Evolutionary conservation across 768 basidiomycete species (phyloP), one percentile per base, ranked within the genome.

Genomic region (Lactifluus piperatus): DNA sequence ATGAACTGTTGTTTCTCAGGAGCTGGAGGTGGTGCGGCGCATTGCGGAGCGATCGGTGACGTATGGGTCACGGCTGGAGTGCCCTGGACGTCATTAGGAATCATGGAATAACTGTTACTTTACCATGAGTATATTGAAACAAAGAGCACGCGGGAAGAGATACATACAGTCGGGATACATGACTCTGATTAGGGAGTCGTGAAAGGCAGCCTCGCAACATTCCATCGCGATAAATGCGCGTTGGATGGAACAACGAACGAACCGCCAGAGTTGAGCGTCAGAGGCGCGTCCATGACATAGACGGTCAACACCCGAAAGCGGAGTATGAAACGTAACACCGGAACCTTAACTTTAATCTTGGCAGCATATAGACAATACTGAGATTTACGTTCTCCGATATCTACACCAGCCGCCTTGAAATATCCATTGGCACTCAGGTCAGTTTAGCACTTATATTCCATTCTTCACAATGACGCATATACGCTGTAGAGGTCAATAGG

Each of bases 401-500:
- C 47, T 46, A 64, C 66, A 70, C 68, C 72, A 71, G 73, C 71
- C 77, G 88, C 88, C 90, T 92, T 92, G 84, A 92, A 92, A 91
- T 80, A 91, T 91, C 90, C 90, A 77, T 91, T 91, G 89, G 78
- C 88, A 89, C 88, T 70, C 74, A 77, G 86, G 88, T 86, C 71
- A 43, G 78, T 74, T 45, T 20, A 22, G 22, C 6, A 4, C 5
- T 39, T 30, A 45, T 24, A 10, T 18, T 41, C 47, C 8, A 5
- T 14, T 32, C 8, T 7, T 56, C 37, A 49, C 18, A 32, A 27
- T n/a, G 8, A 29, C 36, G 4, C 46, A 29, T 64, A n/a, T 51
- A 26, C 16, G 18, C 30, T 36, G 63, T 71, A 87, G 88, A 89
- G 90, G 89, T 88, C 89, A 91, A 88, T 88, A 68, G 90, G 90